These are phyloP conservation scores for Zychaea mexicana DNA, from an alignment of 371 early-diverging fungal genomes.

Conservation along the genomic window DNA sequence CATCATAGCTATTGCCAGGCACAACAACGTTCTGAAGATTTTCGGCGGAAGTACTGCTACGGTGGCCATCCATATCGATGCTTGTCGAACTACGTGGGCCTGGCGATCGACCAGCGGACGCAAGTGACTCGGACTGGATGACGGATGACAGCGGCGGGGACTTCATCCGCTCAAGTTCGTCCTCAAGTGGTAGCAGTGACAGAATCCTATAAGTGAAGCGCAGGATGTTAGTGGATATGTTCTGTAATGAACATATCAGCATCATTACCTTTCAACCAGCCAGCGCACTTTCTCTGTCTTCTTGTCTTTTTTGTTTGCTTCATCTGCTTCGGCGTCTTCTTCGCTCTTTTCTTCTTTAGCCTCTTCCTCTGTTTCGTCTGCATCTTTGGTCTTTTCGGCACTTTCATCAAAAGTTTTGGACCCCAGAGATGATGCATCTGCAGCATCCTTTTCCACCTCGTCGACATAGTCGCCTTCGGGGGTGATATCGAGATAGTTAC, in stretches of 20 bases:
- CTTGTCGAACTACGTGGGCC: conserved; percentile 8
- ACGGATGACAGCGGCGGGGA: conserved; percentile 45
- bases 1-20: conserved; percentile 54
- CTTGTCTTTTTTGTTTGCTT: conserved; percentile 25
- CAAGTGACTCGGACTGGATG: conserved; percentile 36
- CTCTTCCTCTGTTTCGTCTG: neutral
- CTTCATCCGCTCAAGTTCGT: conserved; percentile 52
- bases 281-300: conserved; percentile 50
- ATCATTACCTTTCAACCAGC: conserved; percentile 51
- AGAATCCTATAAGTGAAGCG: conserved; percentile 32
- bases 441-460: conserved; percentile 23
- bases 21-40: conserved; percentile 29
- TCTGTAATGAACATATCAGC: neutral
- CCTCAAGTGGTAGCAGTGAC: conserved; percentile 53
- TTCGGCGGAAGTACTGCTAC: neutral
- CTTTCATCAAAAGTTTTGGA: conserved; percentile 43
- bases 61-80: conserved; percentile 7
- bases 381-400: conserved; percentile 12
- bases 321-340: conserved; percentile 2
- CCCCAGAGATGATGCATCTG: conserved; percentile 42
- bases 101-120: conserved; percentile 24
- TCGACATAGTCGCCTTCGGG: conserved; percentile 48
- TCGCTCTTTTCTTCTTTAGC: neutral
- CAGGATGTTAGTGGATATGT: neutral
- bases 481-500: conserved; percentile 56